Conservation (phyloP, 768 basidiomycete genomes). For the Nidularia pulvinata region DNA sequence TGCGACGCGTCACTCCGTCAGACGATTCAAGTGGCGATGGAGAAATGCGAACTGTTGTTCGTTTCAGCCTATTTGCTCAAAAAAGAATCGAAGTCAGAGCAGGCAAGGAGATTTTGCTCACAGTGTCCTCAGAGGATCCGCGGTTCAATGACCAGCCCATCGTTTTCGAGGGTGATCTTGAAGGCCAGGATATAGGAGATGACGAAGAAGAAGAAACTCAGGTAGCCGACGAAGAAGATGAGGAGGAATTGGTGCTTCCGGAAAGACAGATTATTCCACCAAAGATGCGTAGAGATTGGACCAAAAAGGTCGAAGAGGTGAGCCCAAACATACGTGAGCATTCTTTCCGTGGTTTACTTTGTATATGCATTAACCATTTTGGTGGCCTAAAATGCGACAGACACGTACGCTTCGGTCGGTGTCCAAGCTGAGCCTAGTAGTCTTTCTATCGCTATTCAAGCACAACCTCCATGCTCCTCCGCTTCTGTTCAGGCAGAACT, state of each 20-base stretch:
- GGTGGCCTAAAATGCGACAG: constrained; percentile 5
- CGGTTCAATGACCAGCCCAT: constrained; percentile 56
- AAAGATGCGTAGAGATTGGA: constrained; percentile 66
- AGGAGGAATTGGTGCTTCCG: constrained; percentile 11
- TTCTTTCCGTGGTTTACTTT: background rate
- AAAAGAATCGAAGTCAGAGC: constrained; percentile 72
- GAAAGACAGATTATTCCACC: constrained; percentile 47
- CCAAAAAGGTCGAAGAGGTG: constrained; percentile 44
- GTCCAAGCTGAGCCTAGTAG: constrained; percentile 38
- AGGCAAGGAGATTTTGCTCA: constrained; percentile 69
- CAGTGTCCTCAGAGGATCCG: constrained; percentile 52
- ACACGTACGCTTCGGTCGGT: constrained; percentile 36
- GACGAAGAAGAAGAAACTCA: constrained; percentile 35
- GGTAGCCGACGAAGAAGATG: constrained; percentile 37
- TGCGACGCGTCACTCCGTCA: constrained; percentile 56
- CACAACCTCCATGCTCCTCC: background rate
- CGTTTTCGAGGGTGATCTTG: constrained; percentile 54
- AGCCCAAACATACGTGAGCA: constrained; percentile 36
- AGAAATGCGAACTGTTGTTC: constrained; percentile 35
- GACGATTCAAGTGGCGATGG: constrained; percentile 44
- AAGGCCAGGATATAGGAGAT: constrained; percentile 26
- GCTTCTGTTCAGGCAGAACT: constrained; percentile 20
- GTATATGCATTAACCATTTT: background rate
- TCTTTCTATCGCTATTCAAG: constrained; percentile 27
- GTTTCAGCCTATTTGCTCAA: constrained; percentile 66